A percentile compares a stretch with the other conserved stretches of the same genome.
These are phyloP conservation scores for Pichia membranifaciens DNA, from an alignment of 805 yeast genomes.

Conservation along the genomic window DNA sequence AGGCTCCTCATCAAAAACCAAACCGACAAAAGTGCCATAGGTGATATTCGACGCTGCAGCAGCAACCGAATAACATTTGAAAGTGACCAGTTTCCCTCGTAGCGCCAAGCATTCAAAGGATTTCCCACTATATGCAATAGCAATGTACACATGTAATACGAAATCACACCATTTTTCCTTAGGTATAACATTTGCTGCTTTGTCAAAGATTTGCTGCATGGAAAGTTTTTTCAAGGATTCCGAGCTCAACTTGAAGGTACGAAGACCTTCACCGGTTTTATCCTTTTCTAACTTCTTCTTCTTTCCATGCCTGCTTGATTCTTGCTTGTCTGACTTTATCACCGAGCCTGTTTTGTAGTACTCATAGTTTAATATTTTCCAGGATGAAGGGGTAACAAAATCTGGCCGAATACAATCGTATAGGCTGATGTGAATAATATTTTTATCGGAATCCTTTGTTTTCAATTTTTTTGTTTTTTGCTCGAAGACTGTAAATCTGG, in stretches of 20 bases:
- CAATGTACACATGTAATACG: conserved; percentile 52
- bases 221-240: conserved; percentile 51
- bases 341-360: conserved; percentile 38
- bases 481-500: neutral
- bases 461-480: conserved; percentile 14
- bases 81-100: conserved; percentile 53
- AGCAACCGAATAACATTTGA: conserved; percentile 64
- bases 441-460: conserved; percentile 6
- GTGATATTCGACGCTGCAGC: conserved; percentile 52
- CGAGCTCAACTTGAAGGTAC: conserved; percentile 45
- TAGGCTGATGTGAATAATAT: conserved; percentile 23
- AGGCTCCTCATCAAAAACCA: conserved; percentile 68
- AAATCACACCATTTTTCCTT: conserved; percentile 58
- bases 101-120: conserved; percentile 47
- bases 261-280: conserved; percentile 39
- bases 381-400: conserved; percentile 42
- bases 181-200: conserved; percentile 54
- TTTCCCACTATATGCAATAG: conserved; percentile 62
- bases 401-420: conserved; percentile 29
- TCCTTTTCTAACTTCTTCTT: conserved; percentile 18
- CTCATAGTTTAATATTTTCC: conserved; percentile 51
- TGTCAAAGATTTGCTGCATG: conserved; percentile 58
- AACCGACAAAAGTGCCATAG: conserved; percentile 55
- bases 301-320: neutral
- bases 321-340: conserved; percentile 4